Percentiles rank a stretch among this genome's conserved stretches.
Evolutionary conservation across 2,329 filamentous ascomycete species (phyloP).

Genomic region (Cadophora sp.): DNA sequence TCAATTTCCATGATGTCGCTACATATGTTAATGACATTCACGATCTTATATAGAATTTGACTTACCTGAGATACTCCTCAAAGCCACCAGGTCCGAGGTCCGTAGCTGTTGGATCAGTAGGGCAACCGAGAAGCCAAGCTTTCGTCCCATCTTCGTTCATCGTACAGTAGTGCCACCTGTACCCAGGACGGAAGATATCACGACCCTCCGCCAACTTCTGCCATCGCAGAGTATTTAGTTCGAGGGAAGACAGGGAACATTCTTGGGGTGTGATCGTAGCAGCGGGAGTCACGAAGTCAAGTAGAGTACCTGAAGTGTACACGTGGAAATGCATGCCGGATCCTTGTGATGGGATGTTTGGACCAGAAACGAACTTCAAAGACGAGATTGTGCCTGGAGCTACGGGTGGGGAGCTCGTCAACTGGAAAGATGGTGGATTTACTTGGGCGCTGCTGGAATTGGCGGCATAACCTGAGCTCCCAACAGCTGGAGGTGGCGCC

Average conservation of each 20-base stretch:
- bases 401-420: slow-evolving; percentile 78
- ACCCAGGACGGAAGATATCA: slow-evolving; percentile 90
- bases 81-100: slow-evolving; percentile 73
- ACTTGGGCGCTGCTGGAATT: slow-evolving; percentile 73
- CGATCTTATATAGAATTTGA: slow-evolving; percentile 21
- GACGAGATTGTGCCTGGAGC: slow-evolving; percentile 90
- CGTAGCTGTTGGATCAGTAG: slow-evolving; percentile 71
- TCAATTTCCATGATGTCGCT: slow-evolving; percentile 93
- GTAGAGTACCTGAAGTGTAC: slow-evolving; percentile 88
- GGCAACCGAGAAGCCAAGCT: slow-evolving; percentile 94
- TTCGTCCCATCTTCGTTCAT: slow-evolving; percentile 95
- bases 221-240: slow-evolving; percentile 88
- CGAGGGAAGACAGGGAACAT: slow-evolving; percentile 88
- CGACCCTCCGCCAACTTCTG: slow-evolving; percentile 93
- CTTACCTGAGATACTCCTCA: slow-evolving; percentile 80
- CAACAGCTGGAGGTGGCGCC: slow-evolving; percentile 57
- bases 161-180: slow-evolving; percentile 97
- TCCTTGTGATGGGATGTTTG: slow-evolving; percentile 85
- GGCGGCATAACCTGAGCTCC: slow-evolving; percentile 69
- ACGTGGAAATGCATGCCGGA: slow-evolving; percentile 95
- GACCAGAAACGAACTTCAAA: slow-evolving; percentile 86
- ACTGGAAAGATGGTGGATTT: slow-evolving; percentile 68
- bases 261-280: slow-evolving; percentile 86
- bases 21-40: slow-evolving; percentile 4
- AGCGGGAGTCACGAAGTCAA: slow-evolving; percentile 94